phyloP scores from a whole-genome alignment of 805 yeast species.

The Blastobotrys mokoenaii region DNA sequence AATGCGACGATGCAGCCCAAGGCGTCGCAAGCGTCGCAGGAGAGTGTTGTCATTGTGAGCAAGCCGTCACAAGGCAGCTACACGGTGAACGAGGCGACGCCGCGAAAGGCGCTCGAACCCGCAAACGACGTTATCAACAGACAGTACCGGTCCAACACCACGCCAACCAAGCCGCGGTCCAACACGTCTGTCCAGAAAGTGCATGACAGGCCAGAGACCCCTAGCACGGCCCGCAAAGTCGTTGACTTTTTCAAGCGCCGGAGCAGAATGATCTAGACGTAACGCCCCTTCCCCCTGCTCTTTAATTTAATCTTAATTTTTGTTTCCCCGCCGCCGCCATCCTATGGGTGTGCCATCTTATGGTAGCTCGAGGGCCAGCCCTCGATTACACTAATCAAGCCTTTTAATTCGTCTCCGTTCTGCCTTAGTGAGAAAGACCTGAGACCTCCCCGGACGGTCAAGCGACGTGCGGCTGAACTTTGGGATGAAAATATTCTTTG shows the following conservation, averaged over 20 bases:
- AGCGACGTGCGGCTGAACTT: no score
- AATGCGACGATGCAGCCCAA: not conserved
- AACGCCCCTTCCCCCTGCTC: no score
- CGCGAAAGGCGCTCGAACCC: slow-evolving; percentile 3
- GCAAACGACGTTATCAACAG: slow-evolving; percentile 1
- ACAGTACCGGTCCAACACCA: not conserved
- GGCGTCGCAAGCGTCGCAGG: not conserved
- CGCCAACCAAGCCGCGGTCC: slow-evolving; percentile 1
- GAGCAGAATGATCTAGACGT: slow-evolving; percentile 22
- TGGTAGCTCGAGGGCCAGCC: no score
- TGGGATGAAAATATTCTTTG: no score
- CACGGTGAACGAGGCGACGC: slow-evolving; percentile 5
- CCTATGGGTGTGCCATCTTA: no score
- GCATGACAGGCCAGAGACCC: not conserved
- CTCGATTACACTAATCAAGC: no score
- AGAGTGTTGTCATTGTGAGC: not conserved
- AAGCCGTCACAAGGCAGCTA: not conserved
- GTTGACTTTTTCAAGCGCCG: slow-evolving; percentile 31
- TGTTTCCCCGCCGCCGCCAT: no score
- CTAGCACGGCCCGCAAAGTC: slow-evolving; percentile 25
- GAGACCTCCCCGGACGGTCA: no score
- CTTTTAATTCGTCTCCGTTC: no score
- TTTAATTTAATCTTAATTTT: no score
- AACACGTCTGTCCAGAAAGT: slow-evolving; percentile 4
- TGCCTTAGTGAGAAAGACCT: no score